phyloP scores from a whole-genome alignment of 371 early-diverging fungal genomes.

The Apophysomyces trapeziformis region DNA sequence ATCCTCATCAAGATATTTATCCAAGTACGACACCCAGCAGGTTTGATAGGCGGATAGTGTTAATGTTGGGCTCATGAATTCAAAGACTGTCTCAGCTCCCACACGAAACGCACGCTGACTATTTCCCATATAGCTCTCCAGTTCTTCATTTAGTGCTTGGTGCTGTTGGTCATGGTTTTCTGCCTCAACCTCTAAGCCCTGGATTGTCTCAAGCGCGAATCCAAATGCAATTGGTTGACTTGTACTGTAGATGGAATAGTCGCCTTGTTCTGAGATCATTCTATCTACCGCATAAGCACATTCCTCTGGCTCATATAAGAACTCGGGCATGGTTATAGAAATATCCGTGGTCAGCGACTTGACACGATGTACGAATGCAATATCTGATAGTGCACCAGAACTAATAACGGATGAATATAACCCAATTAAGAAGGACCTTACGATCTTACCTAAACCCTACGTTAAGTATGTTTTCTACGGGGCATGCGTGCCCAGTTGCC shows the following conservation, averaged over 20 bases:
- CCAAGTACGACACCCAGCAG: conserved; percentile 23
- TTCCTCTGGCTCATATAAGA: conserved; percentile 26
- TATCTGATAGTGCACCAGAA: conserved; percentile 37
- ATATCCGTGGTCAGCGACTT: conserved; percentile 27
- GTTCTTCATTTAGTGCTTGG: not conserved
- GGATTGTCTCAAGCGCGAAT: not conserved
- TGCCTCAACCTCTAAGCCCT: not conserved
- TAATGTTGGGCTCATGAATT: not conserved
- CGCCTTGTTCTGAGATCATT: not conserved
- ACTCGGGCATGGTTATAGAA: conserved; percentile 31
- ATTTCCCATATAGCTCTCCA: not conserved
- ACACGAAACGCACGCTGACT: not conserved
- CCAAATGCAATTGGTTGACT: not conserved
- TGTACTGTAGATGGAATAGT: not conserved
- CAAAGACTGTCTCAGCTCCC: not conserved
- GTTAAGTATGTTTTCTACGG: conserved; percentile 43
- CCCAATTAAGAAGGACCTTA: not conserved
- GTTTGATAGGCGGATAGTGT: conserved; percentile 14
- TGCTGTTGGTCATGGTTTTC: not conserved
- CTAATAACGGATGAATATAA: conserved; percentile 20
- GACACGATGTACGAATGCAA: conserved; percentile 47
- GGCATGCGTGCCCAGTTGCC: conserved; percentile 42
- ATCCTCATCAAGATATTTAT: conserved; percentile 5
- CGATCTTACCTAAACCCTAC: conserved; percentile 43
- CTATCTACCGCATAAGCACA: not conserved